Evolutionary conservation across 2,329 filamentous ascomycete species (phyloP).

Genomic region (Aspergillus hortae): DNA sequence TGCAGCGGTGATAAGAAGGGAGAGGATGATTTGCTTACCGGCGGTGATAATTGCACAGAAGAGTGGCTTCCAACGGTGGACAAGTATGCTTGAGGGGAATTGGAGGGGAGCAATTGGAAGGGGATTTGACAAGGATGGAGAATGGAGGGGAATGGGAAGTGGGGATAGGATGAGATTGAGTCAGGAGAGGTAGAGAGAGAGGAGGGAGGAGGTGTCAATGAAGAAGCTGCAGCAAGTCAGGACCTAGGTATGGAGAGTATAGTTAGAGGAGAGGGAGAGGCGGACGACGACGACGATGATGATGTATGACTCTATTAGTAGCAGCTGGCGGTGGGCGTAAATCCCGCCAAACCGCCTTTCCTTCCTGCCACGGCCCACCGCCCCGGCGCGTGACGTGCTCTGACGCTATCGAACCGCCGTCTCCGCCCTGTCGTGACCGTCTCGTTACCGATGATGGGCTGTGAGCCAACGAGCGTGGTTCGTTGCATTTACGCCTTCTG

Average conservation of each 20-base stretch:
- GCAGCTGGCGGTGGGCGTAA: slow-evolving; percentile 17
- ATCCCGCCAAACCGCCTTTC: slow-evolving; percentile 17
- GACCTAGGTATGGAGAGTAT: not conserved
- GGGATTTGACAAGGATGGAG: too few relatives aligned
- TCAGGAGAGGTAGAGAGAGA: not conserved
- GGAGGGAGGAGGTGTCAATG: slow-evolving; percentile 8
- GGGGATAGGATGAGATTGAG: not conserved
- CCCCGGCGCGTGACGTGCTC: slow-evolving; percentile 31
- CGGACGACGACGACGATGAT: slow-evolving; percentile 12
- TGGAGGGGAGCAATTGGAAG: too few relatives aligned
- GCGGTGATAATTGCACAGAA: not conserved
- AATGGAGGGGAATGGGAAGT: not conserved
- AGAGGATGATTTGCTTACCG: not conserved
- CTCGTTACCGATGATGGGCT: slow-evolving; percentile 18
- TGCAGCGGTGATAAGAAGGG: not conserved
- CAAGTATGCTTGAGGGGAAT: too few relatives aligned
- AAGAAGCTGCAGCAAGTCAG: not conserved
- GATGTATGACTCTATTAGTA: slow-evolving; percentile 28
- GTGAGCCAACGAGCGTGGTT: slow-evolving; percentile 16
- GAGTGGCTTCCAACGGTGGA: not conserved
- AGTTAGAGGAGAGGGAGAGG: slow-evolving; percentile 3
- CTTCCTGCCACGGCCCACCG: slow-evolving; percentile 34
- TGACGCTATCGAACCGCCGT: slow-evolving; percentile 22
- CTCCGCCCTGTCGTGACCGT: slow-evolving; percentile 16
- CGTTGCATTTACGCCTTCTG: slow-evolving; percentile 16